Conservation (phyloP, 495 filamentous ascomycete genomes). For the Choiromyces venosus region DNA sequence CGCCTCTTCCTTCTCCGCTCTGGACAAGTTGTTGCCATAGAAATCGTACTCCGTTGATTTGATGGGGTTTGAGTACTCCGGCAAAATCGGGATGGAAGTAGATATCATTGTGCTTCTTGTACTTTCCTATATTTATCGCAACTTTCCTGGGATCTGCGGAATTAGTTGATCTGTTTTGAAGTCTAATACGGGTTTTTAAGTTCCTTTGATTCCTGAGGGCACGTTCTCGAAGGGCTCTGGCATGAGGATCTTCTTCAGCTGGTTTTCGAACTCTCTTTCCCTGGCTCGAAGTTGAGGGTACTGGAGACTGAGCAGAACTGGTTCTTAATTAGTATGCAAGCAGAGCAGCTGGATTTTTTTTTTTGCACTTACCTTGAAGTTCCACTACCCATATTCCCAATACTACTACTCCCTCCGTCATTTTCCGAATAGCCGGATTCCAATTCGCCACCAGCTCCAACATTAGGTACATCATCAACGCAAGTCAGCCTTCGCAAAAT, state of each 20-base stretch:
- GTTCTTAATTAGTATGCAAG: background rate
- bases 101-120: constrained; percentile 42
- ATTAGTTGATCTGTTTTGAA: background rate
- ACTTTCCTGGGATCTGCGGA: constrained; percentile 8
- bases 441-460: background rate
- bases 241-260: constrained; percentile 17
- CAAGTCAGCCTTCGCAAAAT: constrained; percentile 1
- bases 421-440: background rate
- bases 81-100: constrained; percentile 51
- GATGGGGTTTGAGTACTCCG: constrained; percentile 53
- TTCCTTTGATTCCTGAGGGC: constrained; percentile 7
- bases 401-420: background rate
- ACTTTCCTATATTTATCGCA: constrained; percentile 32
- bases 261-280: constrained; percentile 15
- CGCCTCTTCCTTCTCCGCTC: constrained; percentile 57
- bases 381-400: background rate
- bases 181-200: constrained; percentile 3
- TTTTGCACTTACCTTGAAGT: background rate
- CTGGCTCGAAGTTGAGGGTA: background rate
- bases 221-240: constrained; percentile 18
- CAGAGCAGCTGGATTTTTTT: background rate
- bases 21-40: constrained; percentile 80
- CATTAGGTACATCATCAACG: background rate
- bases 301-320: background rate
- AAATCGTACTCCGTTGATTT: constrained; percentile 70